Base-by-base conservation (phyloP, 495 filamentous ascomycete species). In the Trichoderma erinaceum region DNA sequence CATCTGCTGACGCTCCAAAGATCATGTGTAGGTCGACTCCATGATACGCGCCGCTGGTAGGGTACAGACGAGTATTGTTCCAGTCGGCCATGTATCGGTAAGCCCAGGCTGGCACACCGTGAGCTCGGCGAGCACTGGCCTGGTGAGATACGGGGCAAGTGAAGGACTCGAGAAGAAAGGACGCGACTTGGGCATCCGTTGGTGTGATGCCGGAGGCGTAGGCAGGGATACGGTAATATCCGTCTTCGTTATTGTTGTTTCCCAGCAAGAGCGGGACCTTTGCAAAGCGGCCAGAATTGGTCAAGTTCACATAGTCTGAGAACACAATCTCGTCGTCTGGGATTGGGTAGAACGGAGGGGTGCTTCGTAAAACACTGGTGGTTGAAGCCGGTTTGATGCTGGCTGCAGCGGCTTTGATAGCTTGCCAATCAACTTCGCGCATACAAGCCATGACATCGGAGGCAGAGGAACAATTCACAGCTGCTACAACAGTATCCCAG, bases 31-130 rank as follows among this genome's bases (percentile, higher is more conserved):
- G 61, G 41, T 87, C 83, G 16, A 73, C 69, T 10, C 78, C 81
- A 70, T 87, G 85, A 67, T 83, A 86, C 1, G 83, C 81, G 5
- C 82, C 83, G 68, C 82, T 79, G n/a, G 65, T 66, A 27, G 70
- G 73, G 67, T 82, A 82, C 16, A 83, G 76, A 12, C 75, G 71
- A 21, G 76, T 70, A 66, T 81, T 84, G 12, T 74, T 68, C 76
- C 77, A 84, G 67, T 81, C 78, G 29, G 73, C 80, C 63, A 78
- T 74, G 69, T 83, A 84, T 52, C 78, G 77, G 66, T 76, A 81
- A 21, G 73, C 77, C 78, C 78, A 84, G 16, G 72, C 69, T 0
- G 81, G 78, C 12, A 78, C 75, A 43, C 68, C 69, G 65, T 73
- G 68, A 11, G 27, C 63, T 56, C 64, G 61, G 15, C 80, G 76